Conservation (phyloP, 208 protist species). For the Wallacemonas sp. region DNA sequence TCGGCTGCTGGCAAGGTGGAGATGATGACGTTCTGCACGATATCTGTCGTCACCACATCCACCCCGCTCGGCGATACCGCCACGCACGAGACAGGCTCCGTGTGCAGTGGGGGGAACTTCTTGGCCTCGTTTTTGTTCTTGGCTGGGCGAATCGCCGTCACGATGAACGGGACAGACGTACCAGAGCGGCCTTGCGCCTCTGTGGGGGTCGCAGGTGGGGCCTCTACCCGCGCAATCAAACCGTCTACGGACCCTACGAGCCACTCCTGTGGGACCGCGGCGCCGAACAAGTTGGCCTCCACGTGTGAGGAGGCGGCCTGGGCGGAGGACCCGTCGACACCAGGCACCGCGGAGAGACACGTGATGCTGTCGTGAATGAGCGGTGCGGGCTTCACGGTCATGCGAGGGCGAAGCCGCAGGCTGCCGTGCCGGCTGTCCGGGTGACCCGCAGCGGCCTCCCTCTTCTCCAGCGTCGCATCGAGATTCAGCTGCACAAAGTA, state of each 20-base stretch:
- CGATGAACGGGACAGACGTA: neutral
- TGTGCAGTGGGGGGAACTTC: conserved; percentile 54
- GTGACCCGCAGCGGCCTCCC: neutral
- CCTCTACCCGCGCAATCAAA: conserved; percentile 26
- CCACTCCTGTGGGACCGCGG: conserved; percentile 50
- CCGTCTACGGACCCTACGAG: conserved; percentile 72
- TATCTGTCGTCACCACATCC: conserved; percentile 75
- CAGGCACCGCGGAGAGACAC: conserved; percentile 24
- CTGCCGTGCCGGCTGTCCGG: neutral
- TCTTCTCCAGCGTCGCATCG: conserved; percentile 16
- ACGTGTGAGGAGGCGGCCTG: neutral
- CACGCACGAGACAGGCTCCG: conserved; percentile 75
- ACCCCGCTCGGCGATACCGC: conserved; percentile 56
- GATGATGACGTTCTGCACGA: conserved; percentile 81
- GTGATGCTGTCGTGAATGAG: conserved; percentile 61
- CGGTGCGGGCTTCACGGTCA: conserved; percentile 25
- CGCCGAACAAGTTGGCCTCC: conserved; percentile 39
- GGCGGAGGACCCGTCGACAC: neutral
- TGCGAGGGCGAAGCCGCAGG: conserved; percentile 23
- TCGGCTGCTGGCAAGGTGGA: conserved; percentile 43
- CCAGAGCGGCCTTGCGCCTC: too few species aligned
- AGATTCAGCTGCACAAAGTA: conserved; percentile 38
- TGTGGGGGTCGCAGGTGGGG: neutral
- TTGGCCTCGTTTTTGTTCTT: conserved; percentile 15
- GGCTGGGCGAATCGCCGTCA: neutral